phyloP scores from a whole-genome alignment of 176 grass and related monocot genomes.

The Rhynchospora pubera region DNA sequence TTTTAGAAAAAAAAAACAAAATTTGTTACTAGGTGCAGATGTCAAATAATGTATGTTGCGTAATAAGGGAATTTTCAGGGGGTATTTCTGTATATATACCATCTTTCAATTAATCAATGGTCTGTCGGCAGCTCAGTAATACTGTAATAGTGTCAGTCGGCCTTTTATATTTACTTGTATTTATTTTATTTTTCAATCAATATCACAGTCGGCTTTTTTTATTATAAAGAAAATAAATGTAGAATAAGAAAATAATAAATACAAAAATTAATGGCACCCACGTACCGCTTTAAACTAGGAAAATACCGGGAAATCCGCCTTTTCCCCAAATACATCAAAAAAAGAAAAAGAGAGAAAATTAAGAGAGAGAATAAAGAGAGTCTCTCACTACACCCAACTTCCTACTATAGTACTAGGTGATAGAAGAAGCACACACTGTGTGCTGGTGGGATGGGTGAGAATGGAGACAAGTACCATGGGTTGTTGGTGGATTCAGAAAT shows the following conservation, averaged over 20 bases:
- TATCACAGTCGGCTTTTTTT: not conserved
- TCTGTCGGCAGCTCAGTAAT: not conserved
- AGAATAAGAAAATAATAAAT: not conserved
- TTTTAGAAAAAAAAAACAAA: not conserved
- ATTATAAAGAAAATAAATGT: not conserved
- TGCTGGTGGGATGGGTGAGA: constrained; percentile 14
- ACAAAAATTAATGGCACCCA: not conserved
- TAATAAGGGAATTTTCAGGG: not conserved
- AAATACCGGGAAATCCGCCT: constrained; percentile 7
- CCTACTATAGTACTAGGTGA: not conserved
- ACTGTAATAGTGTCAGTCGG: not conserved
- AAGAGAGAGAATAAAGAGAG: not conserved
- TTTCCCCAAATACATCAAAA: not conserved
- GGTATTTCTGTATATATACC: not conserved
- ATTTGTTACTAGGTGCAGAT: not conserved
- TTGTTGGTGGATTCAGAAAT: constrained; percentile 9
- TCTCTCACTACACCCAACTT: not conserved
- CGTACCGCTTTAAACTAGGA: constrained; percentile 22
- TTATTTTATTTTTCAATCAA: not conserved
- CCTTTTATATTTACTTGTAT: not conserved
- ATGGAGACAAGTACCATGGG: constrained; percentile 7
- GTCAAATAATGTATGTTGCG: not conserved
- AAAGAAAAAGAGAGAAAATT: not conserved
- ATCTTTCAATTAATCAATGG: not conserved
- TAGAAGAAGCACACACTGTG: not conserved